A percentile compares a stretch with the other conserved stretches of the same genome.
Conservation (phyloP, 805 yeast species). For the Candida maris region DNA sequence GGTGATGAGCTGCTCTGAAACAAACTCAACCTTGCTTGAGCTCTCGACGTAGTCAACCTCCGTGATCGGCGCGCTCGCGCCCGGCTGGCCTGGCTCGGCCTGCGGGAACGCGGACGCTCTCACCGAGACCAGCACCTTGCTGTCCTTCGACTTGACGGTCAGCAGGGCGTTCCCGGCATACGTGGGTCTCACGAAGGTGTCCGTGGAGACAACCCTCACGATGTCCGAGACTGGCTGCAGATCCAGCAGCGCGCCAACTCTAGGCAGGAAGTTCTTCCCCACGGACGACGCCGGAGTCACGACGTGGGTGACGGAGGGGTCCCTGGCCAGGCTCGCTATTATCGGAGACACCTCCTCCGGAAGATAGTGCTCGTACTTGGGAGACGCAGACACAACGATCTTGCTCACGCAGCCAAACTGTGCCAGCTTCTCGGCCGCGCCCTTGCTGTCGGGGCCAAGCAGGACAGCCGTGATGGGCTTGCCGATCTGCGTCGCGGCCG, state of each 20-base stretch:
- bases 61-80: conserved; percentile 40
- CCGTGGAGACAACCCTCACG: conserved; percentile 57
- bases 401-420: conserved; percentile 52
- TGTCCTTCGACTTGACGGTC: conserved; percentile 71
- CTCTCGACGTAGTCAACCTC: conserved; percentile 41
- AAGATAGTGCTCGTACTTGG: conserved; percentile 60
- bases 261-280: conserved; percentile 83
- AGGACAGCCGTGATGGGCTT: conserved; percentile 78
- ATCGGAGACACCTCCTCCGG: conserved; percentile 84
- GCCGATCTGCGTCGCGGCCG: conserved; percentile 75
- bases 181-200: conserved; percentile 86
- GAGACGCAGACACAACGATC: conserved; percentile 55
- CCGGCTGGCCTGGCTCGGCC: conserved; percentile 29
- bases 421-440: conserved; percentile 48
- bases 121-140: conserved; percentile 65
- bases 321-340: conserved; percentile 43
- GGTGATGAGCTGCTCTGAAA: conserved; percentile 67
- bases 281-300: conserved; percentile 79
- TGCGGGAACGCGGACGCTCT: conserved; percentile 79
- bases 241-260: conserved; percentile 81
- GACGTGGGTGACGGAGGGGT: conserved; percentile 59
- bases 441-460: conserved; percentile 58
- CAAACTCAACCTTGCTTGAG: conserved; percentile 53
- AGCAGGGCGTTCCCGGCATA: conserved; percentile 93
- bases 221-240: conserved; percentile 87